These are phyloP conservation scores for Wickerhamiella pararugosa DNA, from an alignment of 1,139 yeast species.

Conservation along the genomic window DNA sequence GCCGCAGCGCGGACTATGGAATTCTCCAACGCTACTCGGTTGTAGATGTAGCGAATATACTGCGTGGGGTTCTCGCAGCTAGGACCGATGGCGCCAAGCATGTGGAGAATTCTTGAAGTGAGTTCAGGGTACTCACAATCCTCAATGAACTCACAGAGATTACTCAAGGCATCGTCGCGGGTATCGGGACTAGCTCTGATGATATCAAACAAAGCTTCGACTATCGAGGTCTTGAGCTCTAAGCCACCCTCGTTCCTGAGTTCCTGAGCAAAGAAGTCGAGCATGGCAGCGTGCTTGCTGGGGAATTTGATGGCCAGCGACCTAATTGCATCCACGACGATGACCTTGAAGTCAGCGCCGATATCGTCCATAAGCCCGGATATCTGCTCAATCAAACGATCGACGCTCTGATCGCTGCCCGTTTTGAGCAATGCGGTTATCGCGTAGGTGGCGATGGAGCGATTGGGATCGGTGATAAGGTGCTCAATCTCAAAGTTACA, in stretches of 20 bases:
- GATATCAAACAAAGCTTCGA: constrained; percentile 84
- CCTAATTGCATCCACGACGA: constrained; percentile 88
- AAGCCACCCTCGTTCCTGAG: constrained; percentile 87
- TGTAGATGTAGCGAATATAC: constrained; percentile 90
- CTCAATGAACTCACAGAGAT: constrained; percentile 90
- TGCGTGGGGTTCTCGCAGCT: constrained; percentile 70
- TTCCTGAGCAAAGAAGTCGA: constrained; percentile 66
- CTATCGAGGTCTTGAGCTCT: constrained; percentile 69
- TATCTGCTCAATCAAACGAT: constrained; percentile 75
- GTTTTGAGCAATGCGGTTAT: constrained; percentile 91
- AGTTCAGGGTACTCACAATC: constrained; percentile 95
- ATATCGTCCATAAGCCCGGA: constrained; percentile 85
- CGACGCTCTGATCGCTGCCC: constrained; percentile 83
- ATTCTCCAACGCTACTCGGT: constrained; percentile 90
- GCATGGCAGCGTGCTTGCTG: constrained; percentile 68
- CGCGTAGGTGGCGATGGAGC: constrained; percentile 96
- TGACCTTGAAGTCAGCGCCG: constrained; percentile 88
- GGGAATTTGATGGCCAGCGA: constrained; percentile 90
- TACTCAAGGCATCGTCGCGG: constrained; percentile 73
- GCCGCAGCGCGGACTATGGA: constrained; percentile 94
- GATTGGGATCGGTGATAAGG: constrained; percentile 72
- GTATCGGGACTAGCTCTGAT: constrained; percentile 78
- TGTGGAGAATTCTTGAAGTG: constrained; percentile 76
- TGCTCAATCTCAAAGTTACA: constrained; percentile 74
- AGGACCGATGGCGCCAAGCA: constrained; percentile 93